These are phyloP conservation scores for Pseudopyricularia cyperi DNA, from an alignment of 2,329 filamentous ascomycete species.

Conservation along the genomic window DNA sequence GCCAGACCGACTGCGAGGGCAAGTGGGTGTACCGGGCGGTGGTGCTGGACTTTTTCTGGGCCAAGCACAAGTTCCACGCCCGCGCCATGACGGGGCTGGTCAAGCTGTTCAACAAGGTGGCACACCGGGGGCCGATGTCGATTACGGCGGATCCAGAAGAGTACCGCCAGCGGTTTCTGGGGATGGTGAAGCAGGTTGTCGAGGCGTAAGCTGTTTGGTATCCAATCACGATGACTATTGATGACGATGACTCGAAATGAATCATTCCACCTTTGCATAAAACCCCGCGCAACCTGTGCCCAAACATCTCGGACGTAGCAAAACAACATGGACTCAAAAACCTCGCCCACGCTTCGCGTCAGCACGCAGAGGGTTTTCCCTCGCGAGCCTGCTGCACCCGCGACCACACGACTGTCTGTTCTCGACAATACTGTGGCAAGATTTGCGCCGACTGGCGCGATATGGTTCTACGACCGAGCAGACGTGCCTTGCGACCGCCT, in stretches of 20 bases:
- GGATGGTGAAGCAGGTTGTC: conserved; percentile 18
- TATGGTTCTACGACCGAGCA: conserved; percentile 28
- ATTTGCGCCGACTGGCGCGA: conserved; percentile 24
- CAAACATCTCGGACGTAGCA: too few species aligned
- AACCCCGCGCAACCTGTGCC: too few species aligned
- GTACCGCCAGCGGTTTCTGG: conserved; percentile 43
- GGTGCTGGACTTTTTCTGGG: conserved; percentile 68
- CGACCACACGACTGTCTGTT: conserved; percentile 20
- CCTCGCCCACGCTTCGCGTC: background rate
- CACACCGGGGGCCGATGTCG: conserved; percentile 56
- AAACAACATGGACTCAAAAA: background rate
- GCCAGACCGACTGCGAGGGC: conserved; percentile 46
- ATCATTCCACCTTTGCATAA: too few species aligned
- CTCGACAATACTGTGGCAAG: conserved; percentile 27
- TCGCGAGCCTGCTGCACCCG: background rate
- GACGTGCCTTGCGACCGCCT: conserved; percentile 1
- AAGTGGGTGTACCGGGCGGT: conserved; percentile 55
- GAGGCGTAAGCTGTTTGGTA: background rate
- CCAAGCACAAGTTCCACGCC: conserved; percentile 56
- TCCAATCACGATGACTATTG: too few species aligned
- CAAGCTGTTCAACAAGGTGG: conserved; percentile 43
- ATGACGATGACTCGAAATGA: too few species aligned
- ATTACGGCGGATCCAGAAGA: conserved; percentile 58
- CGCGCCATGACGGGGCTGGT: conserved; percentile 54
- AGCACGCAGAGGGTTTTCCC: background rate